phyloP scores from a whole-genome alignment of 2,329 filamentous ascomycete species.

The Ascocoryne sarcoides region DNA sequence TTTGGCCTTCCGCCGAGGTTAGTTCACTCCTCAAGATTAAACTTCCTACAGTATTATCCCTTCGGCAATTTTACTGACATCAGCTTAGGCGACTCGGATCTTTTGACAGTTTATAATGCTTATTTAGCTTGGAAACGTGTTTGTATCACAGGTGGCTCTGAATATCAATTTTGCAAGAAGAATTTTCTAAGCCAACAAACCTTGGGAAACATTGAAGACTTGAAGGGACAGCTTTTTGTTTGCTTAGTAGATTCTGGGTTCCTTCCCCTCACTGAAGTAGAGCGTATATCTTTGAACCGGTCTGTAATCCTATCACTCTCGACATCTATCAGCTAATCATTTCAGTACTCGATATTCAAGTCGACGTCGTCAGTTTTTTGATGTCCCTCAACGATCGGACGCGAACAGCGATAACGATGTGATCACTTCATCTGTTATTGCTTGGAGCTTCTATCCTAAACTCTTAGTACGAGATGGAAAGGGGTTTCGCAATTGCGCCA shows the following conservation, averaged over 20 bases:
- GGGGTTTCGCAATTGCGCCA: constrained; percentile 83
- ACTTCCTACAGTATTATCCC: not conserved
- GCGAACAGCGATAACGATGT: constrained; percentile 71
- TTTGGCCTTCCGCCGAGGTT: constrained; percentile 65
- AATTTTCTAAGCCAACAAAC: constrained; percentile 89
- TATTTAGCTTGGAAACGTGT: constrained; percentile 83
- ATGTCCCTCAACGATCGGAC: constrained; percentile 68
- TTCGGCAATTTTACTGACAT: constrained; percentile 41
- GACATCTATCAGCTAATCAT: not conserved
- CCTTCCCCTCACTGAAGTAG: constrained; percentile 63
- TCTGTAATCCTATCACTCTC: constrained; percentile 28
- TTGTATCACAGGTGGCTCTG: constrained; percentile 61
- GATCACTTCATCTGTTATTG: constrained; percentile 72
- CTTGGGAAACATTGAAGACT: constrained; percentile 83
- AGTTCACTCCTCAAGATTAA: constrained; percentile 2
- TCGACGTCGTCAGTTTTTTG: constrained; percentile 64
- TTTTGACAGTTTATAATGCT: constrained; percentile 89
- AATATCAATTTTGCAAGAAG: constrained; percentile 87
- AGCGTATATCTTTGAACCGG: constrained; percentile 60
- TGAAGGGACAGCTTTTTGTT: constrained; percentile 84
- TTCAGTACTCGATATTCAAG: constrained; percentile 50
- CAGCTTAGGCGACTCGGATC: constrained; percentile 75
- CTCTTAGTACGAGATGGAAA: constrained; percentile 76
- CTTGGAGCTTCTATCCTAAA: constrained; percentile 94
- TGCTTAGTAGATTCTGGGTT: constrained; percentile 82